Conservation (phyloP, 2,329 filamentous ascomycete species). For the Paracorniculantispora psalliotae region DNA sequence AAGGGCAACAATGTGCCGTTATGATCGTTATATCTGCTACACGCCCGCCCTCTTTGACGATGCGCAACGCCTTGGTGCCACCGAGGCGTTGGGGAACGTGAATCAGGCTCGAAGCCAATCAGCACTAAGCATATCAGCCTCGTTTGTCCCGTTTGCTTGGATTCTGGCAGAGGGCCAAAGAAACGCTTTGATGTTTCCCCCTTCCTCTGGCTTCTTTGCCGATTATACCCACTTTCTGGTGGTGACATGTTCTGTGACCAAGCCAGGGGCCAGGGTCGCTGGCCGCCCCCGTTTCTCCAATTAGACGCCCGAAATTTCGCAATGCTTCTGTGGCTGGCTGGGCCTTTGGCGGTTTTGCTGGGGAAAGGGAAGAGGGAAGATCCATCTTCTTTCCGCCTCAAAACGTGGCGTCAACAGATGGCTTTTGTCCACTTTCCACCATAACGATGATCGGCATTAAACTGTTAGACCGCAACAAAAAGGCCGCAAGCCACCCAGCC, state of each 20-base stretch:
- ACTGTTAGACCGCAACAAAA: neutral
- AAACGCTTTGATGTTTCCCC: neutral
- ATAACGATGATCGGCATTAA: neutral
- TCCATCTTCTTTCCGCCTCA: neutral
- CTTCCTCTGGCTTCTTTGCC: neutral
- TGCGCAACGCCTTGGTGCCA: neutral
- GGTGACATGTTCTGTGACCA: constrained; percentile 2
- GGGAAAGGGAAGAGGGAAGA: neutral
- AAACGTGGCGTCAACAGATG: neutral
- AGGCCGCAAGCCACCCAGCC: neutral
- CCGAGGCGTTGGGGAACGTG: neutral
- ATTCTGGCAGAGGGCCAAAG: neutral
- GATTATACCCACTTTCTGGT: neutral
- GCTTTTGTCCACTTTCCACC: neutral
- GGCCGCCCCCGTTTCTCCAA: neutral
- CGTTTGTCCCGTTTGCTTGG: neutral
- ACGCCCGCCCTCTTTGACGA: neutral
- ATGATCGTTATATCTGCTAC: neutral
- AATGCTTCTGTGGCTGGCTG: neutral
- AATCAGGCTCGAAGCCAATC: neutral
- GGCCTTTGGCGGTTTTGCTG: no score
- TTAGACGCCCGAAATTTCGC: neutral
- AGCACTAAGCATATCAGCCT: neutral
- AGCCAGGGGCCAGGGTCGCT: neutral
- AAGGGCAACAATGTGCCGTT: no score